Evolutionary conservation across 1,284 basidiomycete species (phyloP), one percentile per base, ranked within the genome.

Genomic region (Stygiomarasmius scandens): DNA sequence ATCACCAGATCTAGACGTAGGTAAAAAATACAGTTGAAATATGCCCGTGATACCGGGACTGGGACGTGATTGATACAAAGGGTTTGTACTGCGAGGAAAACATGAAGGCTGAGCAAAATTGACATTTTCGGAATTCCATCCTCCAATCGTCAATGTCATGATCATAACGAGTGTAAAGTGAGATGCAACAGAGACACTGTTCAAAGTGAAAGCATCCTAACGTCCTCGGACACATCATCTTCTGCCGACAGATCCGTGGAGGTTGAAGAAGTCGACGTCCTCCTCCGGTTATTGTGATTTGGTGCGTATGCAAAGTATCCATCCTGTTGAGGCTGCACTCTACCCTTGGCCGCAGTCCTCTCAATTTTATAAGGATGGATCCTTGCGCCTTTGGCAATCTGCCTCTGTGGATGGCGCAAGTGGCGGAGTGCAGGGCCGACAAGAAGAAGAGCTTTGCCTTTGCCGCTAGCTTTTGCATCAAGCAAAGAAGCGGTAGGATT

Each of bases 301-400:
- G 38, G 38, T 6, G 38, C n/a, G 38, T 41, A 41, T 41, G 38
- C 38, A 41, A 41, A 41, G n/a, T 41, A 41, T 19, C 38, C 38
- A 19, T 41, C 38, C 38, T 8, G 38, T n/a, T 41, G 6, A 41
- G 38, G 11, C 38, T 41, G 38, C 16, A 16, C 4, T 16, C 38
- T 41, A 41, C 8, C 5, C 38, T 5, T 41, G 16, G 38, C 14
- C 16, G 38, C 38, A 16, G 55, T 64, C 16, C 59, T 67, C 23
- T 67, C 64, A 32, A 79, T 68, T 43, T 77, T 78, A 67, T 87
- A 87, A 0, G 85, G 85, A 61, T 82, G 80, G 19, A 86, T 60
- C 43, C 81, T 74, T 2, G 78, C 74, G 34, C 79, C 78, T 61
- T 76, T 76, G 22, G 76, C 70, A 22, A 83, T 61, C 50, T 69